Conservation (phyloP, 139 green algal genomes). For the Chlorella sp. region DNA sequence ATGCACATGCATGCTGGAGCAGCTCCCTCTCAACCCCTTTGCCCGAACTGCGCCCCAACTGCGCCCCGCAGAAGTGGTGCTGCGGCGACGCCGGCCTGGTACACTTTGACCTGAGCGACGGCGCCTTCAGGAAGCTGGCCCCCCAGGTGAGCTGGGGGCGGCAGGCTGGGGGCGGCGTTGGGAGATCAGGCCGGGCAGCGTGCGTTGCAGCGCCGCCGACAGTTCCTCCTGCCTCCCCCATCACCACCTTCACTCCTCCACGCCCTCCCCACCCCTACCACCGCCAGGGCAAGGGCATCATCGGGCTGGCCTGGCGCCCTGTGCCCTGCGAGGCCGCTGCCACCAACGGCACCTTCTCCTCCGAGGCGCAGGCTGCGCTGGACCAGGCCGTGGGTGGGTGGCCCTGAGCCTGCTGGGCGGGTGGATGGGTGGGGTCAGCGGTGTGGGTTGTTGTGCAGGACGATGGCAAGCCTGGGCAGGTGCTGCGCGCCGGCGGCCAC, state of each 20-base stretch:
- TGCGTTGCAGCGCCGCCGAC: background rate
- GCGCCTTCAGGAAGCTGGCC: background rate
- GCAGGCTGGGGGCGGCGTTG: too few relatives aligned
- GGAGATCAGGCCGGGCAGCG: too few relatives aligned
- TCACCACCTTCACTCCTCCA: too few relatives aligned
- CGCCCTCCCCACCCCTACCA: too few relatives aligned
- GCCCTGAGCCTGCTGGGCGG: background rate
- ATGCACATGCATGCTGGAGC: too few relatives aligned
- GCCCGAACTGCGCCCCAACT: background rate
- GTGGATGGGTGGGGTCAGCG: too few relatives aligned
- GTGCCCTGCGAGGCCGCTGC: conserved; percentile 16
- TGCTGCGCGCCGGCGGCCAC: too few relatives aligned
- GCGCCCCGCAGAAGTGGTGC: conserved; percentile 18
- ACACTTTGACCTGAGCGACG: conserved; percentile 30
- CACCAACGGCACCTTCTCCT: background rate
- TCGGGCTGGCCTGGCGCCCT: conserved; percentile 34
- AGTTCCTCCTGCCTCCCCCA: background rate
- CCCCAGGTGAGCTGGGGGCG: background rate
- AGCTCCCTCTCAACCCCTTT: too few relatives aligned
- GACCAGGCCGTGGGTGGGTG: background rate
- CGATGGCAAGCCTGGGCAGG: too few relatives aligned
- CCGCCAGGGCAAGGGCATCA: conserved; percentile 38
- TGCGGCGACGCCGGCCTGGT: conserved; percentile 30
- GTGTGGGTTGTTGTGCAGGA: too few relatives aligned
- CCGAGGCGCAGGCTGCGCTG: background rate